phyloP scores from a whole-genome alignment of 2,329 filamentous ascomycete genomes.

The Nemania diffusa region DNA sequence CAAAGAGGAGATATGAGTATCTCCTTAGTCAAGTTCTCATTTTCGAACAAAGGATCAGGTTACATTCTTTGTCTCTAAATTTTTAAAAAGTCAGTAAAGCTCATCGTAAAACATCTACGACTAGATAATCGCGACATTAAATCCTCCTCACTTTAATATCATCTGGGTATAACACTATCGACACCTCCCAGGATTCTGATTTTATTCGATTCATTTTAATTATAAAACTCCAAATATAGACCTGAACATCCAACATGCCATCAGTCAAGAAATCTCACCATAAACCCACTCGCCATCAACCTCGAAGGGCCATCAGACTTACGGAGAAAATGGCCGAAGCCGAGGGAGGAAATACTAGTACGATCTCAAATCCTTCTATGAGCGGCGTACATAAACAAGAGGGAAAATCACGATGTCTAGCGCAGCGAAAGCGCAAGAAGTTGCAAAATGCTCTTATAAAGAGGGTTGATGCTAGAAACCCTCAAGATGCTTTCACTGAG shows the following conservation, averaged over 20 bases:
- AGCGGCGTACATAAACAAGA: conserved; percentile 1
- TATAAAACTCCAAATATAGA: too few relatives aligned
- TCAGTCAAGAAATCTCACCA: background rate
- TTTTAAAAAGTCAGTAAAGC: background rate
- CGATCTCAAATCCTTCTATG: background rate
- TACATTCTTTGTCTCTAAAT: background rate
- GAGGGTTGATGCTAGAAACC: conserved; percentile 15
- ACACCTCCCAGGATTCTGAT: too few relatives aligned
- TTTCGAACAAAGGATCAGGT: background rate
- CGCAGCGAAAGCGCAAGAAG: conserved; percentile 17
- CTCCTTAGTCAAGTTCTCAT: background rate
- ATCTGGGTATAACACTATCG: too few relatives aligned
- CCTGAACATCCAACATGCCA: background rate
- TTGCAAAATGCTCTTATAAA: conserved; percentile 22
- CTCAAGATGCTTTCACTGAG: conserved; percentile 19
- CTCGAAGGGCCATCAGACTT: conserved; percentile 1
- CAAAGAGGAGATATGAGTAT: background rate
- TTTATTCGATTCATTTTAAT: background rate
- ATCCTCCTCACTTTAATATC: background rate
- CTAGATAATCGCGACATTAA: background rate
- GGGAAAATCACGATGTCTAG: background rate
- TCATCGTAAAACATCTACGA: background rate
- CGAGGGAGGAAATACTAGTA: background rate
- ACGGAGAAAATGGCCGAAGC: background rate
- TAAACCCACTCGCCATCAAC: conserved; percentile 15